Evolutionary conservation across 768 basidiomycete species (phyloP).

Genomic region (Dioszegia hungarica): DNA sequence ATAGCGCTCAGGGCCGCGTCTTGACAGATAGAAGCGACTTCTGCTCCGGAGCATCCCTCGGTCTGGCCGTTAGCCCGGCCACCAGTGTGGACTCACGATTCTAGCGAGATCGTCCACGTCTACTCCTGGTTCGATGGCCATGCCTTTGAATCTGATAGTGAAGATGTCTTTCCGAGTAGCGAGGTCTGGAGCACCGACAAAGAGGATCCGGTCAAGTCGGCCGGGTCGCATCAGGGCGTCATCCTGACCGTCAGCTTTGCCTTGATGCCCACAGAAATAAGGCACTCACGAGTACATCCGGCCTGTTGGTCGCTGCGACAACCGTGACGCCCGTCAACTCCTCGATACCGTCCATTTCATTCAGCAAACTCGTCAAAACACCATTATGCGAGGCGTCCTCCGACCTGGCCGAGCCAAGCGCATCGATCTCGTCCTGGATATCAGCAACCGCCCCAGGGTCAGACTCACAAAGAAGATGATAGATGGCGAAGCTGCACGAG

Average conservation of each 20-base stretch:
- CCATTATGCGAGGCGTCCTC: conserved; percentile 61
- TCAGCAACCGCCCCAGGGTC: not conserved
- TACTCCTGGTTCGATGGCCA: conserved; percentile 71
- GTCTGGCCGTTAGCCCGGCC: conserved; percentile 56
- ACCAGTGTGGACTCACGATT: conserved; percentile 54
- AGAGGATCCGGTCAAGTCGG: conserved; percentile 85
- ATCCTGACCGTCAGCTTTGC: conserved; percentile 58
- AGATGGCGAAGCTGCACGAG: conserved; percentile 85
- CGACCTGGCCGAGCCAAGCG: conserved; percentile 72
- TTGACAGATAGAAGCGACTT: conserved; percentile 85
- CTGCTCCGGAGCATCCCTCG: conserved; percentile 92
- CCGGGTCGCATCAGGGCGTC: conserved; percentile 92
- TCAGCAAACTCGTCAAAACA: conserved; percentile 84
- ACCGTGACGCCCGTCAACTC: conserved; percentile 91
- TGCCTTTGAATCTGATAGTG: conserved; percentile 65
- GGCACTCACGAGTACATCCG: conserved; percentile 72
- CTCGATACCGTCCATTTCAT: conserved; percentile 98
- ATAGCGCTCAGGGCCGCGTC: conserved; percentile 91
- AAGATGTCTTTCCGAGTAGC: conserved; percentile 78
- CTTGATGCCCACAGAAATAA: not conserved
- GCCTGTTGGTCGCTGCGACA: conserved; percentile 91
- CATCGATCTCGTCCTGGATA: conserved; percentile 89
- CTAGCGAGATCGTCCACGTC: conserved; percentile 64
- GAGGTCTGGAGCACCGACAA: conserved; percentile 85
- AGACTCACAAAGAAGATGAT: conserved; percentile 88